Conservation (phyloP, 257 asterid species). For the Lycium ferocissimum region DNA sequence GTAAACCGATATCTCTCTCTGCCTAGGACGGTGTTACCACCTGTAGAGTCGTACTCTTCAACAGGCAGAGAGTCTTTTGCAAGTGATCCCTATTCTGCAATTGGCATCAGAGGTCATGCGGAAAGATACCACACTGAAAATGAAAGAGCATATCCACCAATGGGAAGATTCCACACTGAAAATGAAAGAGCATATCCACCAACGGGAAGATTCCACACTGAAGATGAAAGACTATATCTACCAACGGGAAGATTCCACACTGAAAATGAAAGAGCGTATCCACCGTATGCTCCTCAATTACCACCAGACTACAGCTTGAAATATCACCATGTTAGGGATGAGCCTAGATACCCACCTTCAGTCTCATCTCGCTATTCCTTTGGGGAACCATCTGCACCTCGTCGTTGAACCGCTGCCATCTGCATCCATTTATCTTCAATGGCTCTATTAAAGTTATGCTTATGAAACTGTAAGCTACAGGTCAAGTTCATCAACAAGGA, state of each 20-base stretch:
- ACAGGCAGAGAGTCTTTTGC: conserved; percentile 42
- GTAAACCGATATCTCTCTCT: conserved; percentile 67
- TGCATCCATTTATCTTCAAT: conserved; percentile 12
- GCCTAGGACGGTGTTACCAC: conserved; percentile 41
- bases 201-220: conserved; percentile 32
- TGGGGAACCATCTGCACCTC: conserved; percentile 58
- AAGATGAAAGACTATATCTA: conserved; percentile 38
- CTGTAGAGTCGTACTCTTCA: conserved; percentile 43
- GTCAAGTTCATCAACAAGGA: not conserved
- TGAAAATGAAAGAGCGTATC: conserved; percentile 40
- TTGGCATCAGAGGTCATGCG: conserved; percentile 25
- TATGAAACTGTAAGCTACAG: conserved; percentile 1
- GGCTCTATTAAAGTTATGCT: not conserved
- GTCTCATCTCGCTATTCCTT: conserved; percentile 70
- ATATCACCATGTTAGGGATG: conserved; percentile 35
- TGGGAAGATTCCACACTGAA: conserved; percentile 32
- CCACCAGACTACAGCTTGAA: conserved; percentile 41
- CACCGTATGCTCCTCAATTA: conserved; percentile 45
- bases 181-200: conserved; percentile 42
- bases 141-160: conserved; percentile 34
- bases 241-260: conserved; percentile 33
- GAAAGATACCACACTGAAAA: not conserved
- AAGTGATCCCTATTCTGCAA: conserved; percentile 39
- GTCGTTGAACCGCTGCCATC: conserved; percentile 38
- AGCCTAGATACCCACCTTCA: conserved; percentile 47